A percentile compares a stretch with the other conserved stretches of the same genome.
Evolutionary conservation across 1,284 basidiomycete genomes (phyloP).

Genomic region (Chalciporus sp.): DNA sequence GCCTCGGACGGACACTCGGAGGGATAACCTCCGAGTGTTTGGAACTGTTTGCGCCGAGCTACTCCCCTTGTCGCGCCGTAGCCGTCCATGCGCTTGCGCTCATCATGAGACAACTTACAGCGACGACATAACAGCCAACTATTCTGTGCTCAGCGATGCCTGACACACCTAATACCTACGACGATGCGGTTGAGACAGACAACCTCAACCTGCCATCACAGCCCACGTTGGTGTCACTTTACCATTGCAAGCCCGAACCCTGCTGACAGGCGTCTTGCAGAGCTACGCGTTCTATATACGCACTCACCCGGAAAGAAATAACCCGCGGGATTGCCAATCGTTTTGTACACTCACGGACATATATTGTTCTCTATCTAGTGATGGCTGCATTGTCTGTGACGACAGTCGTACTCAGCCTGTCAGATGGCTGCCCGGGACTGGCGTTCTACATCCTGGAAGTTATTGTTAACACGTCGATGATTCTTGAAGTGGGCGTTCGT

Average conservation of each 20-base stretch:
- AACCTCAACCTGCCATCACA: slow-evolving; percentile 14
- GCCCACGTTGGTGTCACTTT: slow-evolving; percentile 27
- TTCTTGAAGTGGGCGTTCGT: slow-evolving; percentile 85
- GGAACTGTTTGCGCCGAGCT: slow-evolving; percentile 20
- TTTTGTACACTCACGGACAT: slow-evolving; percentile 80
- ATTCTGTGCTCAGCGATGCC: slow-evolving; percentile 24
- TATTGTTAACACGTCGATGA: slow-evolving; percentile 91
- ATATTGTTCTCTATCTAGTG: slow-evolving; percentile 83
- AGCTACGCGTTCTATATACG: slow-evolving; percentile 76
- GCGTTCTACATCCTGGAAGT: slow-evolving; percentile 91
- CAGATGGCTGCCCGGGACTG: slow-evolving; percentile 75
- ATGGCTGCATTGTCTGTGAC: slow-evolving; percentile 91
- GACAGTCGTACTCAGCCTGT: slow-evolving; percentile 86
- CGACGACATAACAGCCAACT: slow-evolving; percentile 8
- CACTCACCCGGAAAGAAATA: slow-evolving; percentile 78
- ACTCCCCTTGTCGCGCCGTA: background rate
- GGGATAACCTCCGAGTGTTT: slow-evolving; percentile 19
- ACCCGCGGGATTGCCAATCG: slow-evolving; percentile 81
- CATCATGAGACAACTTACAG: slow-evolving; percentile 17
- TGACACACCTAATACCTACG: slow-evolving; percentile 22
- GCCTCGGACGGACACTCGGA: too few species aligned
- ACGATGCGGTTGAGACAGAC: slow-evolving; percentile 16
- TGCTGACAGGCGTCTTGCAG: slow-evolving; percentile 39
- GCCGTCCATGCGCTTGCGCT: background rate
- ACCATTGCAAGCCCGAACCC: background rate